Percentiles rank a stretch among this genome's conserved stretches.
phyloP scores from a whole-genome alignment of 1,284 basidiomycete species.

The Malassezia globosa region DNA sequence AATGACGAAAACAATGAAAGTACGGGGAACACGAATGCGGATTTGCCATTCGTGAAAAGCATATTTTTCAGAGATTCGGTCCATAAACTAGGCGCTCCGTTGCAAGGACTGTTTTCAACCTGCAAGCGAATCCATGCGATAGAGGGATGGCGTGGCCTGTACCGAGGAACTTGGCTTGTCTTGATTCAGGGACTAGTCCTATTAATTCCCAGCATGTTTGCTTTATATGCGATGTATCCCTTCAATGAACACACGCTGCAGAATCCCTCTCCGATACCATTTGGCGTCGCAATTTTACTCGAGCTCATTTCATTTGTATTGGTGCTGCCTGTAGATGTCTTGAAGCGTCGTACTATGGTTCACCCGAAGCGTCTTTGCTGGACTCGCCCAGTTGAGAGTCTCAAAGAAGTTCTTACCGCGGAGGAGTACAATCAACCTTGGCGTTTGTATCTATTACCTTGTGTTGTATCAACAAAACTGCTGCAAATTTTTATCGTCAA shows the following conservation, averaged over 20 bases:
- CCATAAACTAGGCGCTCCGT: too few relatives aligned
- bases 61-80: too few relatives aligned
- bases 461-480: neutral
- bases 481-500: slow-evolving; percentile 17
- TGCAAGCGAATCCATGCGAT: slow-evolving; percentile 30
- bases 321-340: slow-evolving; percentile 31
- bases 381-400: slow-evolving; percentile 19
- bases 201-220: too few relatives aligned
- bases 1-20: too few relatives aligned
- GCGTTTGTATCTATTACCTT: slow-evolving; percentile 23
- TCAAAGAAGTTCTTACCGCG: slow-evolving; percentile 33
- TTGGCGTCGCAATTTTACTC: too few relatives aligned
- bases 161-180: slow-evolving; percentile 23
- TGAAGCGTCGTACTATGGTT: slow-evolving; percentile 37
- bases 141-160: slow-evolving; percentile 43
- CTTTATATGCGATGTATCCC: too few relatives aligned
- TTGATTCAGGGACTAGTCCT: too few relatives aligned
- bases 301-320: neutral
- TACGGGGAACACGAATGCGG: too few relatives aligned
- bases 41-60: too few relatives aligned
- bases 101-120: slow-evolving; percentile 34
- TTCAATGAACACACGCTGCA: too few relatives aligned
- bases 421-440: slow-evolving; percentile 37
- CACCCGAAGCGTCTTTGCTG: slow-evolving; percentile 32
- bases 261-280: too few relatives aligned